phyloP scores from a whole-genome alignment of 768 basidiomycete species.

The Suillus plorans region DNA sequence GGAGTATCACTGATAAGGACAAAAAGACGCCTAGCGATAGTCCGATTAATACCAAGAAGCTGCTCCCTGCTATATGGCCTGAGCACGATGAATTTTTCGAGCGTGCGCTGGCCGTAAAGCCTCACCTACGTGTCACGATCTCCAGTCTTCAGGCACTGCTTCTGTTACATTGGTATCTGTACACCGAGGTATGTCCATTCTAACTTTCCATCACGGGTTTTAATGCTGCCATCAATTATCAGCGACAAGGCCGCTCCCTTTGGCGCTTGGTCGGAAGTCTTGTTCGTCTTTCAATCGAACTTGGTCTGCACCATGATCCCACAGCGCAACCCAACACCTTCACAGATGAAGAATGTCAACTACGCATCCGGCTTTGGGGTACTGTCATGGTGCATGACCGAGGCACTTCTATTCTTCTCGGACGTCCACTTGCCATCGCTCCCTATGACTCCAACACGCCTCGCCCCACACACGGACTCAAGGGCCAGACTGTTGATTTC shows the following conservation, averaged over 20 bases:
- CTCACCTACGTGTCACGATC: constrained; percentile 79
- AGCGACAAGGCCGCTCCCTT: constrained; percentile 87
- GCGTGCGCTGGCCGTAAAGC: constrained; percentile 73
- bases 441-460: constrained; percentile 85
- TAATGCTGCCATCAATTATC: constrained; percentile 14
- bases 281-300: constrained; percentile 78
- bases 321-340: constrained; percentile 60
- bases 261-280: constrained; percentile 88
- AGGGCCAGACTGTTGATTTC: constrained; percentile 43
- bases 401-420: constrained; percentile 84
- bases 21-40: constrained; percentile 31
- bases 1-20: constrained; percentile 50
- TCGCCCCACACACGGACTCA: constrained; percentile 49
- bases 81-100: constrained; percentile 85
- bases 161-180: constrained; percentile 85
- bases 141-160: constrained; percentile 83
- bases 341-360: constrained; percentile 72
- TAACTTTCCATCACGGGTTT: neutral
- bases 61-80: constrained; percentile 67
- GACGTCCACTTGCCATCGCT: constrained; percentile 79
- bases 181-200: constrained; percentile 65
- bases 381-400: constrained; percentile 86
- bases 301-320: constrained; percentile 87
- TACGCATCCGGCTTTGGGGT: constrained; percentile 82
- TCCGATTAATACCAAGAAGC: constrained; percentile 50